These are phyloP conservation scores for Digitaria exilis DNA, from an alignment of 202 grass and related monocot genomes.

Conservation along the genomic window DNA sequence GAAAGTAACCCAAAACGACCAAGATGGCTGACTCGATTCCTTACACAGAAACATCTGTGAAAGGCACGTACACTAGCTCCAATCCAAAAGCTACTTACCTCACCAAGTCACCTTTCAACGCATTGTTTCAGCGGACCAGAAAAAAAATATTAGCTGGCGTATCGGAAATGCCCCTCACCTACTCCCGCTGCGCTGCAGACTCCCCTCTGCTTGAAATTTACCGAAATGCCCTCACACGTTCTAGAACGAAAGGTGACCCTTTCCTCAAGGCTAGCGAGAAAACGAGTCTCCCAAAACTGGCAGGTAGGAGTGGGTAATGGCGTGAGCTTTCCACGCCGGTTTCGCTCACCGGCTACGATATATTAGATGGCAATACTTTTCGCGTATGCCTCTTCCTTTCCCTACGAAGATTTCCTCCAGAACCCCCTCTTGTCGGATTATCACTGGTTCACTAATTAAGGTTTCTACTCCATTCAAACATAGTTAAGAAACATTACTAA, in stretches of 20 bases:
- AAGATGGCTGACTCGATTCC: neutral
- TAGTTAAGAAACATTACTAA: constrained; percentile 13
- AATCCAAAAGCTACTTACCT: constrained; percentile 6
- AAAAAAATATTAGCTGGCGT: neutral
- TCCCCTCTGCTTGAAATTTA: neutral
- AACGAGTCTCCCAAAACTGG: constrained; percentile 39
- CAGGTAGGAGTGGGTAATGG: constrained; percentile 63
- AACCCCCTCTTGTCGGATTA: constrained; percentile 8
- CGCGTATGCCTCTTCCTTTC: neutral
- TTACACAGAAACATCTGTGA: neutral
- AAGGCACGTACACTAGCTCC: neutral
- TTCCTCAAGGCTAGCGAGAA: neutral
- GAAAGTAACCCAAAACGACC: constrained; percentile 6
- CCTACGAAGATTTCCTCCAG: neutral
- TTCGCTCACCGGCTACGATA: constrained; percentile 60
- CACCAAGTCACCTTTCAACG: constrained; percentile 22
- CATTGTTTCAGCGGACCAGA: constrained; percentile 15
- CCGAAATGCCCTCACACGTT: constrained; percentile 28
- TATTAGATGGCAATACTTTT: constrained; percentile 37
- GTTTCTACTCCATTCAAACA: neutral
- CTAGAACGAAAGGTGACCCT: constrained; percentile 43
- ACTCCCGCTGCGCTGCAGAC: constrained; percentile 10
- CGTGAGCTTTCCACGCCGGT: constrained; percentile 46
- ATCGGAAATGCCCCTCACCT: constrained; percentile 62
- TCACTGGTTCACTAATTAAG: constrained; percentile 17